Percentiles rank a stretch among this genome's conserved stretches.
These are phyloP conservation scores for Sporopachydermia cereana DNA, from an alignment of 1,139 yeast genomes.

Conservation along the genomic window DNA sequence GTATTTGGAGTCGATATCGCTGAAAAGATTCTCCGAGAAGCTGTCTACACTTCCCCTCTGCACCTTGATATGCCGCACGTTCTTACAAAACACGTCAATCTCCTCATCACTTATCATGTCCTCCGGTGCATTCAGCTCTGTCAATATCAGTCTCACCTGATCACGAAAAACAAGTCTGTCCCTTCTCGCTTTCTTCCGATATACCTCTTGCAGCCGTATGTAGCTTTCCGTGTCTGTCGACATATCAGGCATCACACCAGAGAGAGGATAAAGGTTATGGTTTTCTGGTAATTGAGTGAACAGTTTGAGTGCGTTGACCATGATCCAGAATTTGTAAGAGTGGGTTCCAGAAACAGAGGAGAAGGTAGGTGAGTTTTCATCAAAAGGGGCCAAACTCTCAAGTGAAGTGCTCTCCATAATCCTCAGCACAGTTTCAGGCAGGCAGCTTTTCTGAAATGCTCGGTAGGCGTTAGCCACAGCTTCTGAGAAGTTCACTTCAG, in stretches of 20 bases:
- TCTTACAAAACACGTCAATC: slow-evolving; percentile 47
- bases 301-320: slow-evolving; percentile 40
- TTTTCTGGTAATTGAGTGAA: slow-evolving; percentile 28
- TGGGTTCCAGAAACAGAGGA: slow-evolving; percentile 11
- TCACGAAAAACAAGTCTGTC: slow-evolving; percentile 36
- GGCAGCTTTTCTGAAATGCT: slow-evolving; percentile 23
- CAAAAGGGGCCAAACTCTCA: background rate
- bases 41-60: background rate
- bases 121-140: slow-evolving; percentile 17
- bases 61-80: slow-evolving; percentile 31
- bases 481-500: slow-evolving; percentile 59
- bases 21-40: background rate
- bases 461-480: slow-evolving; percentile 51
- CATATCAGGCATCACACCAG: slow-evolving; percentile 84
- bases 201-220: slow-evolving; percentile 44
- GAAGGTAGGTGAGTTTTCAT: background rate
- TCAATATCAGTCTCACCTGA: slow-evolving; percentile 24
- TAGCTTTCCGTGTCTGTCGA: slow-evolving; percentile 62
- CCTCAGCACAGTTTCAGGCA: slow-evolving; percentile 8
- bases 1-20: background rate
- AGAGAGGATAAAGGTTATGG: slow-evolving; percentile 41
- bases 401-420: background rate
- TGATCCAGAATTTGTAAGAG: slow-evolving; percentile 45
- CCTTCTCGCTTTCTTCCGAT: slow-evolving; percentile 39
- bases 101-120: slow-evolving; percentile 28